Evolutionary conservation across 1,284 basidiomycete genomes (phyloP).

Genomic region (Blastosporella zonata): DNA sequence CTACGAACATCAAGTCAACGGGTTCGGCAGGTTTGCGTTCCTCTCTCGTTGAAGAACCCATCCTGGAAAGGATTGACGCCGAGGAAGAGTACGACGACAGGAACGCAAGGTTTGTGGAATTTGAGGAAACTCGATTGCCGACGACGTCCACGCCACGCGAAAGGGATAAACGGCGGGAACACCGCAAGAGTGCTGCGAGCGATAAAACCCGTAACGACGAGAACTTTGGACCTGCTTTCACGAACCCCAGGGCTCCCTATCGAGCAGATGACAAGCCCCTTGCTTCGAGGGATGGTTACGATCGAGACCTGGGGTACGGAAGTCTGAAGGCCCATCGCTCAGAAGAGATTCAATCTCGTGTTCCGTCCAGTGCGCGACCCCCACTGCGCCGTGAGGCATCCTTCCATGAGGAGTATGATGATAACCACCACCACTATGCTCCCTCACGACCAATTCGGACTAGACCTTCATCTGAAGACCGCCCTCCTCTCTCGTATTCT

Average conservation of each 20-base stretch:
- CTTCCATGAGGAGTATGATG: conserved; percentile 17
- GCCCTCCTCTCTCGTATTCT: conserved; percentile 8
- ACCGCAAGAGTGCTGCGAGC: conserved; percentile 17
- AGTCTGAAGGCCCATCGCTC: conserved; percentile 9
- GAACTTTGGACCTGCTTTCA: conserved; percentile 2
- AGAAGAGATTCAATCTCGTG: conserved; percentile 8
- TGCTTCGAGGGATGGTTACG: conserved; percentile 10
- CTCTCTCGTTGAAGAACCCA: conserved; percentile 20
- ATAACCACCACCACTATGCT: conserved; percentile 6
- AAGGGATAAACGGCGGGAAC: conserved; percentile 19
- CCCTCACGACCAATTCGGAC: conserved; percentile 11
- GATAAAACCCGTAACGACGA: conserved; percentile 18
- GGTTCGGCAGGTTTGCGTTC: conserved; percentile 23
- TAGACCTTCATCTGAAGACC: conserved; percentile 20
- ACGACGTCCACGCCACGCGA: conserved; percentile 15
- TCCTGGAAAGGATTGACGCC: conserved; percentile 22
- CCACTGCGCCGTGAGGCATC: conserved; percentile 16
- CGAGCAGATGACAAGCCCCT: conserved; percentile 5
- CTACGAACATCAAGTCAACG: conserved; percentile 26
- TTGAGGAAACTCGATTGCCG: conserved; percentile 15
- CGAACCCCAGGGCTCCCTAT: conserved; percentile 9
- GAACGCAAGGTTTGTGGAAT: conserved; percentile 14
- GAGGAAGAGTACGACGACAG: conserved; percentile 15
- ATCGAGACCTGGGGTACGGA: conserved; percentile 3
- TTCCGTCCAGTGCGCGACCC: conserved; percentile 8